Percentiles rank a stretch among this genome's conserved stretches.
These are phyloP conservation scores for Lenwebbia sp. DNA, from an alignment of 345 rosid species.

Conservation along the genomic window DNA sequence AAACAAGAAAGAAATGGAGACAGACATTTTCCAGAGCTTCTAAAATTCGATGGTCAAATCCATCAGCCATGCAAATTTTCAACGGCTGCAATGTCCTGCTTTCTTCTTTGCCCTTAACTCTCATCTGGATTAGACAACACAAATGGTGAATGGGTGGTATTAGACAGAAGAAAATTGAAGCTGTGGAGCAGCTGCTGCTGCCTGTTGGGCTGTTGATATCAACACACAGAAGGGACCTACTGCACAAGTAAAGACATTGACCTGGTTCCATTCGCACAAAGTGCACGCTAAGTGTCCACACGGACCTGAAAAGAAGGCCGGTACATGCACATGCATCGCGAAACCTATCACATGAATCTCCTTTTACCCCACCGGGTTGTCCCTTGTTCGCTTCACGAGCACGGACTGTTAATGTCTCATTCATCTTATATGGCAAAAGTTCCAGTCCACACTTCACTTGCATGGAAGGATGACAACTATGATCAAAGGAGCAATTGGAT, in stretches of 20 bases:
- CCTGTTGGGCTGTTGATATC: neutral
- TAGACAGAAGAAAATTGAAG: neutral
- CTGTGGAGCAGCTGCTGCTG: neutral
- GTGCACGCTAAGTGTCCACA: neutral
- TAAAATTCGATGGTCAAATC: neutral
- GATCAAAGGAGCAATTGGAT: neutral
- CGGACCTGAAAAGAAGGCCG: neutral
- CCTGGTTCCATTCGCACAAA: neutral
- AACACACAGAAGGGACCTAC: neutral
- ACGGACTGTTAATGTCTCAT: neutral
- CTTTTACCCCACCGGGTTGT: neutral
- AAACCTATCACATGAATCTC: neutral
- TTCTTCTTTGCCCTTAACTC: neutral
- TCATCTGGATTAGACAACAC: neutral
- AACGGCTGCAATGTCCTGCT: neutral
- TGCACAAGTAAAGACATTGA: neutral
- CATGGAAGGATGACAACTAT: neutral
- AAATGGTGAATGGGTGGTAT: neutral
- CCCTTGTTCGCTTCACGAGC: neutral
- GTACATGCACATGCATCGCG: neutral
- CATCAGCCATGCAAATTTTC: neutral
- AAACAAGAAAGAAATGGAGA: neutral
- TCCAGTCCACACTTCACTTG: neutral
- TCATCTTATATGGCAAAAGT: neutral
- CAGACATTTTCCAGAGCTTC: neutral